Evolutionary conservation across 345 rosid species (phyloP).

Genomic region (Salix caprea): DNA sequence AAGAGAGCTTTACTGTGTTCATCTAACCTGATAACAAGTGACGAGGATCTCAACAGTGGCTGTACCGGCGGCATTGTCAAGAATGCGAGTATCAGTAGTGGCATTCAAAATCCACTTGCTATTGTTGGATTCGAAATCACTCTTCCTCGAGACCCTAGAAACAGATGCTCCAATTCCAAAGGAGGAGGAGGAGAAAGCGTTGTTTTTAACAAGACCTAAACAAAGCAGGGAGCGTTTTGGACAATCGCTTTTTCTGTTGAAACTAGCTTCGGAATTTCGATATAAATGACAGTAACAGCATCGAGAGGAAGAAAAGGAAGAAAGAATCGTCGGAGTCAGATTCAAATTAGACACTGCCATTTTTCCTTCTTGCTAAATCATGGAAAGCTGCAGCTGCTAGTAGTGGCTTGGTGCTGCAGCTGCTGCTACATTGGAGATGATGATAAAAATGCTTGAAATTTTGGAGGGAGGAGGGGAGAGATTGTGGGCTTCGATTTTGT

Average conservation of each 20-base stretch:
- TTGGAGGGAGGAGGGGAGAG: background rate
- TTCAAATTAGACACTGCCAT: background rate
- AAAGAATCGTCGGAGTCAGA: background rate
- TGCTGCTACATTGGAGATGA: background rate
- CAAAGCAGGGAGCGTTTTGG: background rate
- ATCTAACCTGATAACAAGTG: slow-evolving; percentile 67
- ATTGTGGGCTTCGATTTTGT: background rate
- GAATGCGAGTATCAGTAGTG: slow-evolving; percentile 42
- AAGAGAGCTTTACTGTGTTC: background rate
- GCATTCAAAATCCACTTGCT: slow-evolving; percentile 34
- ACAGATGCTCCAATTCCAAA: background rate
- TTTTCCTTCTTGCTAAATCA: background rate
- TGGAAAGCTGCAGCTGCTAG: background rate
- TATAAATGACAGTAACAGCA: background rate
- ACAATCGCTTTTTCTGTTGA: background rate
- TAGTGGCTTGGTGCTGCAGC: background rate
- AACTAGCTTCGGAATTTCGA: background rate
- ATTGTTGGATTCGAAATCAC: background rate
- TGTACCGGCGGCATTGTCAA: slow-evolving; percentile 37
- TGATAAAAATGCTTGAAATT: background rate
- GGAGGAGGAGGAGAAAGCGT: background rate
- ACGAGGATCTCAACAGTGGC: slow-evolving; percentile 56
- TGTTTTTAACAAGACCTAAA: background rate
- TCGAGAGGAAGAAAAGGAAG: background rate
- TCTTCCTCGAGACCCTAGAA: slow-evolving; percentile 16